Conservation (phyloP, 768 basidiomycete species). For the Nidularia pulvinata region DNA sequence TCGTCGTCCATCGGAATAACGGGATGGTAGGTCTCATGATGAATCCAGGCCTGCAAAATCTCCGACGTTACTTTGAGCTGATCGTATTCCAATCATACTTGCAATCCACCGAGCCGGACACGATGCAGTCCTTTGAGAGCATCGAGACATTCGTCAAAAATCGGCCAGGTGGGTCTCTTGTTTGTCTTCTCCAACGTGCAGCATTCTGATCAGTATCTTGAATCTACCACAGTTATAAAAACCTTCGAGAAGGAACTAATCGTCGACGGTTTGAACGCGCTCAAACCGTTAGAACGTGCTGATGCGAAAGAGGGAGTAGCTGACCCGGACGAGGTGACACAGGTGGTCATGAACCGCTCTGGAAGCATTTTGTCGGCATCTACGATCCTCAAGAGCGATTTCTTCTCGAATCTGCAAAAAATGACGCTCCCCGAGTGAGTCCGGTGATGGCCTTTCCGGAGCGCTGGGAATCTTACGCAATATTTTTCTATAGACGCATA, state of each 20-base stretch:
- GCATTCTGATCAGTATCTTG: too few species aligned
- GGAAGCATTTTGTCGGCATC: constrained; percentile 89
- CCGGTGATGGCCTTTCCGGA: neutral
- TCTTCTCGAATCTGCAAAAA: constrained; percentile 94
- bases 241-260: constrained; percentile 93
- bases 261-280: constrained; percentile 71
- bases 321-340: constrained; percentile 88
- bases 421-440: constrained; percentile 93
- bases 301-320: constrained; percentile 68
- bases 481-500: constrained; percentile 58
- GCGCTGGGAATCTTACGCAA: neutral
- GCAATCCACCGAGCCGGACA: constrained; percentile 80
- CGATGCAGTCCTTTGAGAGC: constrained; percentile 68
- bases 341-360: constrained; percentile 80
- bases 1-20: constrained; percentile 3
- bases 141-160: constrained; percentile 85
- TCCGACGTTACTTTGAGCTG: constrained; percentile 84
- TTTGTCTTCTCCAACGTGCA: neutral
- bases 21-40: neutral
- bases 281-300: constrained; percentile 82
- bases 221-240: constrained; percentile 67
- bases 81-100: constrained; percentile 92
- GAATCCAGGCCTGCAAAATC: constrained; percentile 66
- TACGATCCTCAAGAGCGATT: constrained; percentile 94
- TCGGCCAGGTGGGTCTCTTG: constrained; percentile 64